Percentiles rank a stretch among this genome's conserved stretches.
Conservation (phyloP, 163 green algal species). For the Volvox carteri region DNA sequence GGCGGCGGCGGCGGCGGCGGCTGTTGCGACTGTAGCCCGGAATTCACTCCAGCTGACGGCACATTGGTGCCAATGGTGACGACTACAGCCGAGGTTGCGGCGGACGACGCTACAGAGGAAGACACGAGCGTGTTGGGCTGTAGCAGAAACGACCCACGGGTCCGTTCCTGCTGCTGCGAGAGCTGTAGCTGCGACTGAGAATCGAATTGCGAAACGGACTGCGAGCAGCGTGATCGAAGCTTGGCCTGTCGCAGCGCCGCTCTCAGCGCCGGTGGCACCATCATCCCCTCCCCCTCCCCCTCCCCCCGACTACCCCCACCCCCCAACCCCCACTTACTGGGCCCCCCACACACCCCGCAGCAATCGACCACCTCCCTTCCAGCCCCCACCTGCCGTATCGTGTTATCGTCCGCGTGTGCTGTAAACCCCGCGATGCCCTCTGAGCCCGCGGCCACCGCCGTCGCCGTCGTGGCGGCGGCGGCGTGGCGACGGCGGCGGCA, state of each 20-base stretch:
- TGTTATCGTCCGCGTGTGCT: neutral
- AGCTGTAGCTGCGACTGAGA: neutral
- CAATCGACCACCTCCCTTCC: neutral
- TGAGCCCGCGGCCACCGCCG: neutral
- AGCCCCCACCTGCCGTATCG: neutral
- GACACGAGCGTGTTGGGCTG: neutral
- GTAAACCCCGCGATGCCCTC: neutral
- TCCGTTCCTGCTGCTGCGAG: neutral
- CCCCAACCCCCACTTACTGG: too few species aligned
- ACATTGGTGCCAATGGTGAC: conserved; percentile 24
- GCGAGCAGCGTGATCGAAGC: too few species aligned
- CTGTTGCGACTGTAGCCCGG: conserved; percentile 1
- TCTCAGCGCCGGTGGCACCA: too few species aligned
- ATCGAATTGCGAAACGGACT: neutral
- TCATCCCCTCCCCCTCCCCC: too few species aligned
- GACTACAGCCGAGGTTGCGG: conserved; percentile 5
- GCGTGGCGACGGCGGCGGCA: neutral
- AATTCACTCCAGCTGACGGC: neutral
- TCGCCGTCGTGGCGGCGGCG: neutral
- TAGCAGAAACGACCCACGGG: neutral
- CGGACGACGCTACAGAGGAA: neutral
- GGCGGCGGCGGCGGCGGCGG: neutral
- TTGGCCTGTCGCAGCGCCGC: too few species aligned
- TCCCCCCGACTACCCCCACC: too few species aligned
- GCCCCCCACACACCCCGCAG: too few species aligned